phyloP scores from a whole-genome alignment of 176 grass and related monocot genomes.

The Phoenix roebelenii region DNA sequence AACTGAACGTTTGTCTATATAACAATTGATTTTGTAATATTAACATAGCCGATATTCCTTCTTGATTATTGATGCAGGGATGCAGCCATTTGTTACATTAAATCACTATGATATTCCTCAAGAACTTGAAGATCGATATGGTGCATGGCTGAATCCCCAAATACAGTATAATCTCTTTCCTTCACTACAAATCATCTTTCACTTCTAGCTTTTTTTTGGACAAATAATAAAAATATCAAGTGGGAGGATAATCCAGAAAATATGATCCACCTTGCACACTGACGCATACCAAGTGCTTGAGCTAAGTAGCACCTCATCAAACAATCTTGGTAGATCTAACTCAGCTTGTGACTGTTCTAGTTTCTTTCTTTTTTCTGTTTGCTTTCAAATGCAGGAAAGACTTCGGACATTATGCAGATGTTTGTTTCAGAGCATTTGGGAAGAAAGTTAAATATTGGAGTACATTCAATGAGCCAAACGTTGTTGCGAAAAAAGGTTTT shows the following conservation, averaged over 20 bases:
- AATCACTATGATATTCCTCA: conserved; percentile 51
- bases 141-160: conserved; percentile 41
- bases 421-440: conserved; percentile 65
- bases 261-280: no score
- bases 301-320: no score
- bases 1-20: no score
- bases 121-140: conserved; percentile 37
- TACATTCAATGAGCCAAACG: conserved; percentile 53
- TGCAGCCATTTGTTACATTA: conserved; percentile 63
- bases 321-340: no score
- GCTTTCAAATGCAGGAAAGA: conserved; percentile 35
- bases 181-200: not conserved
- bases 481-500: conserved; percentile 21
- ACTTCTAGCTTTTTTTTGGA: not conserved
- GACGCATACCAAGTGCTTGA: no score
- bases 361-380: not conserved
- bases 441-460: conserved; percentile 62
- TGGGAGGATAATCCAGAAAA: no score
- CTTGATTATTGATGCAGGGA: conserved; percentile 23
- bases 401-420: conserved; percentile 32
- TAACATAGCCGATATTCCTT: no score
- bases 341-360: no score
- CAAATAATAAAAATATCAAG: no score
- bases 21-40: no score
- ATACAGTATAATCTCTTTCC: conserved; percentile 35